These are phyloP conservation scores for Exophiala xenobiotica DNA, from an alignment of 2,329 filamentous ascomycete genomes.

Conservation along the genomic window DNA sequence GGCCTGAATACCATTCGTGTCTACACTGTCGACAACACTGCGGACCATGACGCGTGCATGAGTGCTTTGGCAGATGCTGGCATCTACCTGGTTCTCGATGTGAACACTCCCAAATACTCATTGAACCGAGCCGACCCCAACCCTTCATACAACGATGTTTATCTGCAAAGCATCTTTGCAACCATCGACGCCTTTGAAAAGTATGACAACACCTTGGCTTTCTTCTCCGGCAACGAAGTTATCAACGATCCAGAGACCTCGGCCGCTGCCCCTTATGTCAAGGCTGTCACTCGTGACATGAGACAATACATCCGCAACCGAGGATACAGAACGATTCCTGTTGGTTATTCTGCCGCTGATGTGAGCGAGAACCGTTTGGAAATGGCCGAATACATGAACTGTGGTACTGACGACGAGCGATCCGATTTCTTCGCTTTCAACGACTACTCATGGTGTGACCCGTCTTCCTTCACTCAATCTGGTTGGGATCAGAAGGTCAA, in stretches of 20 bases:
- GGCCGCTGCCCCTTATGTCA: constrained; percentile 68
- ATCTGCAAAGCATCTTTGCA: constrained; percentile 82
- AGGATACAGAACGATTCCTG: constrained; percentile 65
- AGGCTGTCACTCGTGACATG: constrained; percentile 76
- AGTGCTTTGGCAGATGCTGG: constrained; percentile 72
- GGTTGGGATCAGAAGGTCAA: constrained; percentile 88
- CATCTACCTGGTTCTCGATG: constrained; percentile 88
- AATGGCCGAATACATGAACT: constrained; percentile 92
- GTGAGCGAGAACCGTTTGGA: constrained; percentile 81
- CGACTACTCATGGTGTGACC: constrained; percentile 83
- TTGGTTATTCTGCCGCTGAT: constrained; percentile 76
- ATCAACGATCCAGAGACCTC: constrained; percentile 70
- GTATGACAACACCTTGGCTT: constrained; percentile 83
- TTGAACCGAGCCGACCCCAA: constrained; percentile 74
- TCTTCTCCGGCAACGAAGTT: constrained; percentile 81
- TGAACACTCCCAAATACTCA: constrained; percentile 88
- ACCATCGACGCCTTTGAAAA: constrained; percentile 80
- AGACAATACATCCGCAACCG: constrained; percentile 66
- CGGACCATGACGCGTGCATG: constrained; percentile 84
- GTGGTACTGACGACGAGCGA: constrained; percentile 76
- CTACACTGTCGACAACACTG: constrained; percentile 86
- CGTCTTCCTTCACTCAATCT: constrained; percentile 65
- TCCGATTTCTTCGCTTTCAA: constrained; percentile 90
- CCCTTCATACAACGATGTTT: constrained; percentile 79
- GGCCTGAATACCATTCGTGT: constrained; percentile 90